phyloP scores from a whole-genome alignment of 2,329 filamentous ascomycete species.

The Scedosporium boydii region DNA sequence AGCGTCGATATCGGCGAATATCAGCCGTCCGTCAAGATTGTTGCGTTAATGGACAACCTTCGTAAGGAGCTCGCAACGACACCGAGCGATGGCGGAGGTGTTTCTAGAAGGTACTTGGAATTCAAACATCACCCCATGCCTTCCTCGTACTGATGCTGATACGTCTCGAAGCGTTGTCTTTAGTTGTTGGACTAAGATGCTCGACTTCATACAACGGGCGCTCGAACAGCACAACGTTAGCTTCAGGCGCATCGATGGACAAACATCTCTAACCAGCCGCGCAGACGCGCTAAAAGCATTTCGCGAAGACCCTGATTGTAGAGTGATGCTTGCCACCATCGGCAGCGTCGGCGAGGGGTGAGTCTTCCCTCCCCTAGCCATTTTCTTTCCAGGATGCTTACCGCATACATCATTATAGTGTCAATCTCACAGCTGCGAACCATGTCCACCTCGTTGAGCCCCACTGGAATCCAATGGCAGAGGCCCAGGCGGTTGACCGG shows the following conservation, averaged over 20 bases:
- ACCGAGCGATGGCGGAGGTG: neutral
- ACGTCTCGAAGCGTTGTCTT: conserved; percentile 14
- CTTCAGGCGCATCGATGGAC: conserved; percentile 18
- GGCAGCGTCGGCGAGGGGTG: conserved; percentile 22
- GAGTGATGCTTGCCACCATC: conserved; percentile 21
- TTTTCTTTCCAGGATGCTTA: neutral
- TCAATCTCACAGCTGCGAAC: conserved; percentile 39
- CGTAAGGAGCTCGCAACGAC: neutral
- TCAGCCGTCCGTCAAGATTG: neutral
- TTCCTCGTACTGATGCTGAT: neutral
- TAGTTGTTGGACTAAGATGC: conserved; percentile 19
- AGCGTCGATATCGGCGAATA: neutral
- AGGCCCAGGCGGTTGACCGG: conserved; percentile 40
- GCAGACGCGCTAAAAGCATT: conserved; percentile 10
- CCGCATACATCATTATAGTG: conserved; percentile 13
- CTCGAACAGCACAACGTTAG: conserved; percentile 11
- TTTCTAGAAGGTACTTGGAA: neutral
- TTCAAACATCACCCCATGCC: neutral
- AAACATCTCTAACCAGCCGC: conserved; percentile 8
- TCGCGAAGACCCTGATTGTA: conserved; percentile 9
- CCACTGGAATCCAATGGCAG: conserved; percentile 45
- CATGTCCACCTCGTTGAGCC: conserved; percentile 41
- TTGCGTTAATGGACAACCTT: neutral
- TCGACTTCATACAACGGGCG: conserved; percentile 15
- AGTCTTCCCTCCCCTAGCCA: neutral